Conservation (phyloP, 2,329 filamentous ascomycete species). For the Helotiales sp. region DNA sequence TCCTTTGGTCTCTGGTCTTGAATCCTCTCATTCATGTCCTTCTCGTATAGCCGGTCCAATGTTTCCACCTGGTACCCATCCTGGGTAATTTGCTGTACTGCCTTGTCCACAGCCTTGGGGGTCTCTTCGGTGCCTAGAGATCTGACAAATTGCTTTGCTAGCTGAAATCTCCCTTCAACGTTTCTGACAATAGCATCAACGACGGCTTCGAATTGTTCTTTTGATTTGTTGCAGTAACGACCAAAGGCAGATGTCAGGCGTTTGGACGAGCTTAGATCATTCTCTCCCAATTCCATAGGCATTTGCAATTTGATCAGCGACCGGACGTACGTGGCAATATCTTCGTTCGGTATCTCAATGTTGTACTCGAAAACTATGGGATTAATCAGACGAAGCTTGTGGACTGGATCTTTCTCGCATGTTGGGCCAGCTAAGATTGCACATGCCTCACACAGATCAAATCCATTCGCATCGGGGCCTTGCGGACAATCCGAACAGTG, state of each 20-base stretch:
- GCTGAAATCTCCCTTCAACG: conserved; percentile 14
- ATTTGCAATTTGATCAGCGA: conserved; percentile 11
- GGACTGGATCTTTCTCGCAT: conserved; percentile 7
- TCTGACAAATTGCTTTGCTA: conserved; percentile 16
- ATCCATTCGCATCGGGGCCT: background rate
- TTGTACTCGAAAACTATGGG: conserved; percentile 10
- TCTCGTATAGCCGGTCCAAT: conserved; percentile 41
- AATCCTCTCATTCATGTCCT: conserved; percentile 43
- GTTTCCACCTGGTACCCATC: conserved; percentile 17
- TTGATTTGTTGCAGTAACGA: conserved; percentile 4
- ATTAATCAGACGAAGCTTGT: conserved; percentile 1
- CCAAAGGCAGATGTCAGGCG: conserved; percentile 4
- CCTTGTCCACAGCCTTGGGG: conserved; percentile 9
- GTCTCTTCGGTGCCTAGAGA: conserved; percentile 10
- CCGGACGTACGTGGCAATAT: conserved; percentile 10
- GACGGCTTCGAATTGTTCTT: conserved; percentile 5
- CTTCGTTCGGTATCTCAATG: conserved; percentile 10
- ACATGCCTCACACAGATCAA: conserved; percentile 15
- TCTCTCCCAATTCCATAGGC: conserved; percentile 6
- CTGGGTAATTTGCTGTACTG: conserved; percentile 5
- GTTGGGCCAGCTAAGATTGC: background rate
- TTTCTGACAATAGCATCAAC: conserved; percentile 11
- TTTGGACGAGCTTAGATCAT: background rate
- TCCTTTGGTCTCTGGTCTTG: conserved; percentile 36
- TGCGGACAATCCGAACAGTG: conserved; percentile 12